phyloP scores from a whole-genome alignment of 1,139 yeast species.

The Blastobotrys aristatus region DNA sequence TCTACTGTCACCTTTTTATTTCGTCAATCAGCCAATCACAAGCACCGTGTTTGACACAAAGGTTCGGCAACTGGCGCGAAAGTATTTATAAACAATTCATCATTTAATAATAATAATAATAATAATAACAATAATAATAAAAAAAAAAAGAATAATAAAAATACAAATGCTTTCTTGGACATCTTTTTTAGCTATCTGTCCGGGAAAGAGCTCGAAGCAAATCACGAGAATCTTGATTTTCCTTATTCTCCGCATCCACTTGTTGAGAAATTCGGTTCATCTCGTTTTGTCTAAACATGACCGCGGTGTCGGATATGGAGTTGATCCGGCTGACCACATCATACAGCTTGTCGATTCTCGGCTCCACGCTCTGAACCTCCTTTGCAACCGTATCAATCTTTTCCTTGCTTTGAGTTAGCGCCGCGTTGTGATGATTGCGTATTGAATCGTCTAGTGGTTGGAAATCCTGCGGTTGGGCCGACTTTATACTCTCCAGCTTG shows the following conservation, averaged over 20 bases:
- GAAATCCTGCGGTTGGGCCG: background rate
- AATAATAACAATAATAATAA: background rate
- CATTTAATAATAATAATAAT: background rate
- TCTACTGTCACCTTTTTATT: slow-evolving; percentile 80
- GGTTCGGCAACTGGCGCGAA: slow-evolving; percentile 67
- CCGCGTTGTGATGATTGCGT: background rate
- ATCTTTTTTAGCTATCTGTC: background rate
- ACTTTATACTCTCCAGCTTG: slow-evolving; percentile 17
- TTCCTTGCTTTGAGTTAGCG: background rate
- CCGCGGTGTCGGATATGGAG: slow-evolving; percentile 16
- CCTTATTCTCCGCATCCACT: background rate
- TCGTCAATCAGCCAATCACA: slow-evolving; percentile 66
- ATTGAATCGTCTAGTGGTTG: background rate
- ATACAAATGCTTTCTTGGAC: background rate
- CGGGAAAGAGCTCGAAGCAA: slow-evolving; percentile 6
- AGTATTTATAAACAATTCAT: slow-evolving; percentile 48
- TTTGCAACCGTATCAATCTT: background rate
- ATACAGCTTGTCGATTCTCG: slow-evolving; percentile 11
- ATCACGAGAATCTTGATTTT: background rate
- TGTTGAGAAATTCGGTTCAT: slow-evolving; percentile 14
- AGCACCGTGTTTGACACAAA: slow-evolving; percentile 73
- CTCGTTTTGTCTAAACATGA: slow-evolving; percentile 14
- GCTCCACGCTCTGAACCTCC: slow-evolving; percentile 5
- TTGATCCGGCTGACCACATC: slow-evolving; percentile 15
- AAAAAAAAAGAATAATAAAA: slow-evolving; percentile 1